These are phyloP conservation scores for Scheffersomyces ergatensis DNA, from an alignment of 805 yeast genomes.

Conservation along the genomic window DNA sequence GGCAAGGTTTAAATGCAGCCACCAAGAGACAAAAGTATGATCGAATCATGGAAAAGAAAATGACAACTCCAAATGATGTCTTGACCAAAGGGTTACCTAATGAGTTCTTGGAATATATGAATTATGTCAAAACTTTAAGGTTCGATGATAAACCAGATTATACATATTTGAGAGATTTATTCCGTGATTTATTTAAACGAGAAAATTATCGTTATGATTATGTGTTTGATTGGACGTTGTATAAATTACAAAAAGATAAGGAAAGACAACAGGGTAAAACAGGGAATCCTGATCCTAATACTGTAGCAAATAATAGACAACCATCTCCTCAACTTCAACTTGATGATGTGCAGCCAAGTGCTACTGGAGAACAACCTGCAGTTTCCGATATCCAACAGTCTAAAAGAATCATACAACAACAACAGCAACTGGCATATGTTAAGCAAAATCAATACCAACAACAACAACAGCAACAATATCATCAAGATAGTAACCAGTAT, in stretches of 20 bases:
- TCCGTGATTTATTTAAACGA: constrained; percentile 83
- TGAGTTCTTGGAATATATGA: constrained; percentile 84
- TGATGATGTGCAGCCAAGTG: constrained; percentile 22
- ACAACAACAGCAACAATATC: constrained; percentile 9
- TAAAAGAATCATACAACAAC: no score
- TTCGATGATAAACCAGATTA: constrained; percentile 98
- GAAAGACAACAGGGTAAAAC: constrained; percentile 43
- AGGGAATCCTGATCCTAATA: constrained; percentile 17
- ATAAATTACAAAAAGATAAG: constrained; percentile 65
- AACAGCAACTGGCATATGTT: no score
- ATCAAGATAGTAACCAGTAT: constrained; percentile 2
- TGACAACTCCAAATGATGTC: constrained; percentile 82
- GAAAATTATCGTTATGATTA: constrained; percentile 91
- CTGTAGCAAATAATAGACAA: constrained; percentile 1
- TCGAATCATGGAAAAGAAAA: constrained; percentile 91
- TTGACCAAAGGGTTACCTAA: constrained; percentile 89
- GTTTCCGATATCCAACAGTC: constrained; percentile 8
- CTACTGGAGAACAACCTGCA: constrained; percentile 2
- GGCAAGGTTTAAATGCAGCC: constrained; percentile 98
- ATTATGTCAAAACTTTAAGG: constrained; percentile 83
- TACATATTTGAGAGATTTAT: constrained; percentile 78
- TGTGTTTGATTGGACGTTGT: constrained; percentile 94
- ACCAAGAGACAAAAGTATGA: constrained; percentile 98
- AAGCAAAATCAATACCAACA: no score
- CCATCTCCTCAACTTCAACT: constrained; percentile 15